Base-by-base conservation (phyloP, 192 early-diverging fungal genomes). In the Mortierella hygrophila region DNA sequence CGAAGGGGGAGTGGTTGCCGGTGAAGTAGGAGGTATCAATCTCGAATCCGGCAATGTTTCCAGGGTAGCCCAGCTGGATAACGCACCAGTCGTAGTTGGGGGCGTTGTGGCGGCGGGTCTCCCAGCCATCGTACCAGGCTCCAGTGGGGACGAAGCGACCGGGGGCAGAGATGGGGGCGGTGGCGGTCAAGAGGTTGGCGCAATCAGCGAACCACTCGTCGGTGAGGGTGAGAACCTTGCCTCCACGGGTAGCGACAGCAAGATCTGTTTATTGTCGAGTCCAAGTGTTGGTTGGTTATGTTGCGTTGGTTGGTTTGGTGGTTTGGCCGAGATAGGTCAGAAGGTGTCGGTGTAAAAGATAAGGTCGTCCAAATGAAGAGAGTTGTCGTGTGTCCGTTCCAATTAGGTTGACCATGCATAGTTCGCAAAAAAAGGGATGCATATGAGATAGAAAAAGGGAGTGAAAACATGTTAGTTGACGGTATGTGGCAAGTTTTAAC, bases 181-280 rank as follows among this genome's bases (percentile, higher is more conserved):
- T 85, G 63, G 94, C 92, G 77, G 93, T 93, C 47, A 99, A 88
- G 81, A 98, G 90, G 89, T 95, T 97, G 54, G 92, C 90, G 38
- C 95, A 95, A 72, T 94, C 93, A 38, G 94, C 94, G 85, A 99
- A 99, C 91, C 98, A 99, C 85, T 99, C 98, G 82, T 99, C 97
- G 57, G 93, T 96, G 74, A 93, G 93, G 76, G 94, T 93, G 69
- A 97, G 88, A 77, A 98, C 90, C 71, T 94, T 92, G 57, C 93
- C 93, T 52, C 96, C 95, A 29, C 94, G 89, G 54, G 91, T 89
- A 35, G 92, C 89, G 89, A 90, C 94, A 77, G 96, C 95, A 41
- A 98, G 92, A 89, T 97, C 96, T 94, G 89, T 47, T 65, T 65
- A 11, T 41, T 18, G 52, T 41, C 21, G n/a, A 29, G 60, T 60